A percentile compares a stretch with the other conserved stretches of the same genome.
These are phyloP conservation scores for Paramicrosporidium saccamoebae DNA, from an alignment of 371 early-diverging fungal species.

Conservation along the genomic window DNA sequence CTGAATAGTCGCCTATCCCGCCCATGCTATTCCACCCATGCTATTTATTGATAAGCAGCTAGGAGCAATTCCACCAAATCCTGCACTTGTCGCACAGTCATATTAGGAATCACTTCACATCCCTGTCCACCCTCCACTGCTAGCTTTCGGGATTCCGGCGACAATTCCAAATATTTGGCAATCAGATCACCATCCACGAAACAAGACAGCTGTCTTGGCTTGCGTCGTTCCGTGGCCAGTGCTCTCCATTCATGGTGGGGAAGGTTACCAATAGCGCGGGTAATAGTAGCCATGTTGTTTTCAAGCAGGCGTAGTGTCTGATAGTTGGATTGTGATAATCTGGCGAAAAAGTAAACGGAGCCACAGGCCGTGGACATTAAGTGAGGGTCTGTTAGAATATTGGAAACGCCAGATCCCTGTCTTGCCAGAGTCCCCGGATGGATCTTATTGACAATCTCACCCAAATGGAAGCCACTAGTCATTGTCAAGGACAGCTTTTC, in stretches of 20 bases:
- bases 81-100: no score
- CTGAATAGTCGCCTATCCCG: no score
- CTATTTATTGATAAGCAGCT: no score
- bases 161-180: slow-evolving; percentile 27
- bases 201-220: slow-evolving; percentile 7
- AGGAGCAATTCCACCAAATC: no score
- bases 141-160: slow-evolving; percentile 8
- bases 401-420: no score
- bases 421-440: no score
- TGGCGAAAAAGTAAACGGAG: slow-evolving; percentile 9
- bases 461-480: slow-evolving; percentile 33
- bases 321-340: slow-evolving; percentile 15
- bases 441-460: slow-evolving; percentile 40
- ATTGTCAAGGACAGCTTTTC: slow-evolving; percentile 15
- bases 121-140: no score
- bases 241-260: slow-evolving; percentile 14
- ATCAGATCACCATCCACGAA: slow-evolving; percentile 68
- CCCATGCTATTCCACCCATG: no score
- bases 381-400: not conserved
- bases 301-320: slow-evolving; percentile 21
- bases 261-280: not conserved
- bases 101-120: no score
- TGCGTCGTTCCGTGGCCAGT: slow-evolving; percentile 15
- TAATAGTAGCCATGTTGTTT: slow-evolving; percentile 11
- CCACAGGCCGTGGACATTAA: slow-evolving; percentile 1